Base-by-base conservation (phyloP, 768 basidiomycete species). In the Suillus decipiens region DNA sequence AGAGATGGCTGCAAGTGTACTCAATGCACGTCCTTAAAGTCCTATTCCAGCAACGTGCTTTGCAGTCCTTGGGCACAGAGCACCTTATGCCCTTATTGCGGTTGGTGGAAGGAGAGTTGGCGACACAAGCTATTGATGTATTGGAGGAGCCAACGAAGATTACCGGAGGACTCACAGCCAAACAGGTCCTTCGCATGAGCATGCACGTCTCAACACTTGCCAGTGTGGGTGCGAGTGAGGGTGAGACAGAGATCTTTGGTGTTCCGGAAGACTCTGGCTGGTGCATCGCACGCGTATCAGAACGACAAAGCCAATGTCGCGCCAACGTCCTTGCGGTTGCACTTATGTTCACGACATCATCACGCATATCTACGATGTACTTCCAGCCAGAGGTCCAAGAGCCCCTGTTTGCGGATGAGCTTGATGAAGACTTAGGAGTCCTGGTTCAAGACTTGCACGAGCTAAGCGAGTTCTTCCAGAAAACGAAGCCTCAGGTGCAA, bases 151-250 rank as follows among this genome's bases (percentile, higher is more conserved):
- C 95, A 0, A 86, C 92, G 75, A 85, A 83, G 22, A 89, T 95
- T 77, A 86, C 86, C 1, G 86, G 88, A 48, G 89, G 91, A 28
- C 87, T 86, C 54, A 83, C 89, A 0, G 92, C 93, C 1, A 90
- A 90, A 63, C 90, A 93, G 67, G 91, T 95, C n/a, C 80, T 96
- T 28, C 86, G 93, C 7, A 94, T 96, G 92, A 95, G 94, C 74
- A 89, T 95, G 86, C 88, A 90, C 66, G 72, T 82, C 28, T 83
- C 81, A 34, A 74, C 76, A 39, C 72, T 78, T 34, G 71, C 78
- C 31, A 78, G 81, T 48, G 78, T 82, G 12, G 85, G 89, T 45
- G 81, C 78, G 34, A 78, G 81, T 48, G 78, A 82, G 12, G 85
- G 89, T 43, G 81, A 84, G 7, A 85, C 87, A 1, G 88, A 87